phyloP scores from a whole-genome alignment of 352 stramenopile species.

The Phytophthora fragariae region DNA sequence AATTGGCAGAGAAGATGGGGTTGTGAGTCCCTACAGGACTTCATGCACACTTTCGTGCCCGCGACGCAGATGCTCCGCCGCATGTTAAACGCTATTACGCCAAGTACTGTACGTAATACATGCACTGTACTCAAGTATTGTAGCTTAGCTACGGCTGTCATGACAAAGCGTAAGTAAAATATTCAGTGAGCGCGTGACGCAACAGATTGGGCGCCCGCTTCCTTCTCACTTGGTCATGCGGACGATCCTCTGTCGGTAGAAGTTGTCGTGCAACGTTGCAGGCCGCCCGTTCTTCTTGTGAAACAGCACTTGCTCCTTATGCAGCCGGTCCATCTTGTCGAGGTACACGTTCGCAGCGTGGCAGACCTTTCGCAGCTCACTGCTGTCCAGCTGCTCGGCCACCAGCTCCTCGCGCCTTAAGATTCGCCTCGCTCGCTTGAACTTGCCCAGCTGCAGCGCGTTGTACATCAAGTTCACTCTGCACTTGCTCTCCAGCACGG shows the following conservation, averaged over 20 bases:
- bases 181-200: background rate
- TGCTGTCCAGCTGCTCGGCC: slow-evolving; percentile 55
- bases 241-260: slow-evolving; percentile 83
- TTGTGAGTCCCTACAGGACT: background rate
- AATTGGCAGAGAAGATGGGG: background rate
- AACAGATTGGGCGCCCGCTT: background rate
- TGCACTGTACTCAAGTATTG: background rate
- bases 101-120: background rate
- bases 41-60: background rate
- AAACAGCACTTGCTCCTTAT: slow-evolving; percentile 56
- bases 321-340: slow-evolving; percentile 68
- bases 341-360: slow-evolving; percentile 72
- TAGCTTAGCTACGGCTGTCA: background rate
- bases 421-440: slow-evolving; percentile 62
- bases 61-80: background rate
- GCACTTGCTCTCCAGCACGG: slow-evolving; percentile 83
- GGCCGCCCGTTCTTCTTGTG: slow-evolving; percentile 36
- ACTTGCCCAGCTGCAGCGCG: slow-evolving; percentile 72
- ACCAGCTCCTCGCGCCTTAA: slow-evolving; percentile 56
- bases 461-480: slow-evolving; percentile 86
- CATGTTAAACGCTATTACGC: background rate
- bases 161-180: background rate
- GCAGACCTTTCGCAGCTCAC: slow-evolving; percentile 69
- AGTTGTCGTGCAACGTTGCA: slow-evolving; percentile 68
- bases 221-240: slow-evolving; percentile 56